phyloP scores from a whole-genome alignment of 306 rosid species.

The Pterocarpus macrocarpus region DNA sequence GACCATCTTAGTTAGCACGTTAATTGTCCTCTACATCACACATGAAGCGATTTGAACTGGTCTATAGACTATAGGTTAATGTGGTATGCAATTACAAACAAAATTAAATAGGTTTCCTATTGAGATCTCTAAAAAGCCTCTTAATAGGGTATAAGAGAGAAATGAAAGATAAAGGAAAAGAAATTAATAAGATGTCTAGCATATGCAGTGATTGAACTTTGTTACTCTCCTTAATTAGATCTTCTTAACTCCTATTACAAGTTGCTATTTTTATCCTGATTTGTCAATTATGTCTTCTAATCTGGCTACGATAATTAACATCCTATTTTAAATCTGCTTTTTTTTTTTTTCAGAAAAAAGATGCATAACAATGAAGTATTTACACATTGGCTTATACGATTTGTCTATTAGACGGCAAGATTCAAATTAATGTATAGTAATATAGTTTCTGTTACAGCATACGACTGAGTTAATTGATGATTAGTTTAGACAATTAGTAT shows the following conservation, averaged over 20 bases:
- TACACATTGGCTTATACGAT: not conserved
- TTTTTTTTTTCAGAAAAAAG: too few relatives aligned
- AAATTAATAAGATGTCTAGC: too few relatives aligned
- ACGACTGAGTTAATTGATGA: too few relatives aligned
- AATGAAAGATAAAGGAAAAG: too few relatives aligned
- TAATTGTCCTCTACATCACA: not conserved
- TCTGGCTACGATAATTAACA: not conserved
- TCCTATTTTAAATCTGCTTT: too few relatives aligned
- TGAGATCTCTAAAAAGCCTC: too few relatives aligned
- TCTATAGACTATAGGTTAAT: not conserved
- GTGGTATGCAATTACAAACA: not conserved
- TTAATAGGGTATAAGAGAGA: too few relatives aligned
- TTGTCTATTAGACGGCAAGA: constrained; percentile 35
- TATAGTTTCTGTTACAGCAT: too few relatives aligned
- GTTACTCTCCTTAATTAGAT: not conserved
- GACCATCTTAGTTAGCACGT: not conserved
- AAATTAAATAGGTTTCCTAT: not conserved
- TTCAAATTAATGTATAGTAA: constrained; percentile 9
- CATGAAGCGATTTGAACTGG: not conserved
- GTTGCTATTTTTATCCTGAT: not conserved
- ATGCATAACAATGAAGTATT: too few relatives aligned
- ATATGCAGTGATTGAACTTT: too few relatives aligned
- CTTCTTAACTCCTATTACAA: not conserved
- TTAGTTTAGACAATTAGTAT: not conserved
- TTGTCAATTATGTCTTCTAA: not conserved